phyloP scores from a whole-genome alignment of 495 filamentous ascomycete genomes.

The Aspergillus ellipticus region DNA sequence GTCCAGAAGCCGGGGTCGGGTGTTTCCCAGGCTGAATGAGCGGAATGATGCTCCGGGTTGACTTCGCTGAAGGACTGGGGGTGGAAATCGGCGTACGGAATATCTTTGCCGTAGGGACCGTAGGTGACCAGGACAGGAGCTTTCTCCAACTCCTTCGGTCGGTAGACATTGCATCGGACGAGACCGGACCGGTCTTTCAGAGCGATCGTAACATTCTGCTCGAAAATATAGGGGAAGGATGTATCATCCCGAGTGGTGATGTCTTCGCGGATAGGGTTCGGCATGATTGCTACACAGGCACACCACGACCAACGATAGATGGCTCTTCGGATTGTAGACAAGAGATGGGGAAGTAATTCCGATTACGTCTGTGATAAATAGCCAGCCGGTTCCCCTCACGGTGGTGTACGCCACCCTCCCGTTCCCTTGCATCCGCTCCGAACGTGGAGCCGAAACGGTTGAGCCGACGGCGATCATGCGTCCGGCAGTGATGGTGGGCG shows the following conservation, averaged over 20 bases:
- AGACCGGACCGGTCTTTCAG: constrained; percentile 33
- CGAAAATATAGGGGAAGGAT: constrained; percentile 35
- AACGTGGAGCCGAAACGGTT: constrained; percentile 35
- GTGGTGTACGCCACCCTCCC: not conserved
- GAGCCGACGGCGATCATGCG: constrained; percentile 3
- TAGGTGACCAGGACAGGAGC: constrained; percentile 41
- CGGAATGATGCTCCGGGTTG: constrained; percentile 45
- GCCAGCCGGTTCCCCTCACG: constrained; percentile 2
- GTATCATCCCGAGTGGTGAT: constrained; percentile 31
- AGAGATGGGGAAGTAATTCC: not conserved
- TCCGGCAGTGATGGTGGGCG: not conserved
- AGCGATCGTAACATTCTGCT: constrained; percentile 34
- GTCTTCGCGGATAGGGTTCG: constrained; percentile 36
- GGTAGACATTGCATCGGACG: constrained; percentile 40
- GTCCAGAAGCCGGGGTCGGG: constrained; percentile 63
- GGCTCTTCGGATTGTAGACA: not conserved
- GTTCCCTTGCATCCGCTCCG: constrained; percentile 8
- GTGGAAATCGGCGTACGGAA: constrained; percentile 32
- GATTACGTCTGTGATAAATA: constrained; percentile 13
- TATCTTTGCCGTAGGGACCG: constrained; percentile 63
- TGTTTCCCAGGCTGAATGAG: constrained; percentile 62
- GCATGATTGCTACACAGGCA: constrained; percentile 23
- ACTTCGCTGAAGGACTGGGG: constrained; percentile 45
- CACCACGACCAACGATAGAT: not conserved
- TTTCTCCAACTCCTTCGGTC: constrained; percentile 28